These are phyloP conservation scores for Solanum boliviense DNA, from an alignment of 257 asterid genomes.

Conservation along the genomic window DNA sequence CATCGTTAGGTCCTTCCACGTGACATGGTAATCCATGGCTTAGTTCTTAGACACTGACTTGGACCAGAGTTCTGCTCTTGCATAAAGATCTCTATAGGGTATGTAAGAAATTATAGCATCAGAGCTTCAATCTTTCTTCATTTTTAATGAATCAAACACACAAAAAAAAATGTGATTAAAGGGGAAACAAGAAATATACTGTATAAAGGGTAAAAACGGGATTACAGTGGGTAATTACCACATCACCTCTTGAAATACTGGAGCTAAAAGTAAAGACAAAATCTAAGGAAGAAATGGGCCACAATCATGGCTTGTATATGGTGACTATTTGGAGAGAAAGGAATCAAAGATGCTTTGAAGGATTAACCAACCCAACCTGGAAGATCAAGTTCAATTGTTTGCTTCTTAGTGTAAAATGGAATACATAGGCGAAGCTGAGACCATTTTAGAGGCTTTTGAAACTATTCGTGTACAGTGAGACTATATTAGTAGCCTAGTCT, in stretches of 20 bases:
- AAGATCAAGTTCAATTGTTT: neutral
- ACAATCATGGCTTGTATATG: neutral
- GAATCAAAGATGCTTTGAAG: neutral
- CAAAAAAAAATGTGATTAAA: neutral
- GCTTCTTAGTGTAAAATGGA: neutral
- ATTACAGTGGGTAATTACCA: neutral
- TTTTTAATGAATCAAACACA: neutral
- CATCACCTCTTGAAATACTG: neutral
- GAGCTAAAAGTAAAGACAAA: neutral
- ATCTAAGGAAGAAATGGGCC: neutral
- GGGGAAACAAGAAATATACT: neutral
- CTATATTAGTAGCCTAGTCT: neutral
- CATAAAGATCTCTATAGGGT: neutral
- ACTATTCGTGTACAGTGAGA: neutral
- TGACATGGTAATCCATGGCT: neutral
- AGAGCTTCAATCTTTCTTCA: neutral
- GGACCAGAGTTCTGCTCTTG: neutral
- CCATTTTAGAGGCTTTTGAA: neutral
- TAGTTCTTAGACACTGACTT: neutral
- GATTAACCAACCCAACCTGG: neutral
- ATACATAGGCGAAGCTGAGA: neutral
- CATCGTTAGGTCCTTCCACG: neutral
- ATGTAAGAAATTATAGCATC: neutral
- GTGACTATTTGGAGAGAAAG: neutral
- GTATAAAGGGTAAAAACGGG: neutral